These are phyloP conservation scores for Ascochyta lentis DNA, from an alignment of 2,329 filamentous ascomycete species.

Conservation along the genomic window DNA sequence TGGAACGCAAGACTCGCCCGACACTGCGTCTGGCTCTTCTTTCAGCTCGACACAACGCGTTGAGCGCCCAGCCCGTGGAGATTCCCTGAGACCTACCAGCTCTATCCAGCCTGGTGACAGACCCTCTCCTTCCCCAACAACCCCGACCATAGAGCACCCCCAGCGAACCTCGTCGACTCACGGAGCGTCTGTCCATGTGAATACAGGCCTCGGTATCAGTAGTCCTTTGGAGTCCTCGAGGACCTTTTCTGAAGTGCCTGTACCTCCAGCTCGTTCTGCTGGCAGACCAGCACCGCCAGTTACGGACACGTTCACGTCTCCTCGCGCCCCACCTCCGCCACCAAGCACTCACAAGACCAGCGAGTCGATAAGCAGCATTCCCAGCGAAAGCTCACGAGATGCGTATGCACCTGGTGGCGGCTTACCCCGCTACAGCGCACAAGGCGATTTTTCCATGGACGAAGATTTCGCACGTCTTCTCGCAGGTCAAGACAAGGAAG, in stretches of 20 bases:
- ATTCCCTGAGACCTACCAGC: conserved; percentile 63
- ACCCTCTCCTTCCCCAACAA: conserved; percentile 47
- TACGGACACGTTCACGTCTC: conserved; percentile 53
- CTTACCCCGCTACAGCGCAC: conserved; percentile 67
- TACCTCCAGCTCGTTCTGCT: conserved; percentile 55
- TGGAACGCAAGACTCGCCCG: conserved; percentile 45
- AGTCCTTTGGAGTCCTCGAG: conserved; percentile 51
- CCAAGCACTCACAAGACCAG: conserved; percentile 50
- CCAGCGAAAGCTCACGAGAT: conserved; percentile 48
- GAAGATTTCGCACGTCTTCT: conserved; percentile 93
- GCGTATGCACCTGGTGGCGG: conserved; percentile 29
- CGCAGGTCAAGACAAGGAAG: conserved; percentile 68
- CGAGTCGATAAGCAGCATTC: conserved; percentile 55
- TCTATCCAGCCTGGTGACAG: conserved; percentile 67
- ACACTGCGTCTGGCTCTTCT: conserved; percentile 43
- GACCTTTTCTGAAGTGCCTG: conserved; percentile 52
- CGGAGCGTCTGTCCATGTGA: conserved; percentile 40
- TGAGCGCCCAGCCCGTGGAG: conserved; percentile 63
- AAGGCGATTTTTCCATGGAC: conserved; percentile 90
- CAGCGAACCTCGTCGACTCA: conserved; percentile 50
- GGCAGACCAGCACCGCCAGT: conserved; percentile 54
- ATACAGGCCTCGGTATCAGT: conserved; percentile 52
- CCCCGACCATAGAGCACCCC: conserved; percentile 47
- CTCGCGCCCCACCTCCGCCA: conserved; percentile 54
- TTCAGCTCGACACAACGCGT: conserved; percentile 49